Evolutionary conservation across 345 rosid species (phyloP).

Genomic region (Eucalyptus marginata): DNA sequence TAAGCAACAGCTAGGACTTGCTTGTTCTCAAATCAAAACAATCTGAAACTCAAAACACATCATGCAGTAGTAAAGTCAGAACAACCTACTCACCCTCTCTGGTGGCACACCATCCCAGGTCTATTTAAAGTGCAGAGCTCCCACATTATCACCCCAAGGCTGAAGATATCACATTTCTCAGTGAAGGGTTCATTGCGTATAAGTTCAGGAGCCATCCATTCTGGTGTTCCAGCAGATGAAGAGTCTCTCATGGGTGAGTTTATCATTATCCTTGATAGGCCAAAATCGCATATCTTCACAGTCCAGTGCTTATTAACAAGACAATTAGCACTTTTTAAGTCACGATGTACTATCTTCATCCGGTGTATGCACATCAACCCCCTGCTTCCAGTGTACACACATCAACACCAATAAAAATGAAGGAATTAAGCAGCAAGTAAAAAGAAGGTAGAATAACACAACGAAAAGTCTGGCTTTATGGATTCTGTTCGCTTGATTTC

Average conservation of each 20-base stretch:
- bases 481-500: neutral
- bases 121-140: constrained; percentile 82
- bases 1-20: neutral
- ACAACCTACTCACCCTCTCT: constrained; percentile 44
- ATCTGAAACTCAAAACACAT: neutral
- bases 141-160: constrained; percentile 98
- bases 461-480: neutral
- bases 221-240: constrained; percentile 95
- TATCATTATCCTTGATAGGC: constrained; percentile 83
- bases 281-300: constrained; percentile 97
- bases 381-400: constrained; percentile 19
- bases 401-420: neutral
- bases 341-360: constrained; percentile 93
- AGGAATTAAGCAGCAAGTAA: neutral
- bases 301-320: constrained; percentile 83
- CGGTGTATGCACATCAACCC: constrained; percentile 99
- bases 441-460: neutral
- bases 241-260: constrained; percentile 59
- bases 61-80: neutral
- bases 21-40: neutral
- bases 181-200: constrained; percentile 84
- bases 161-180: constrained; percentile 96
- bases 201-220: constrained; percentile 99
- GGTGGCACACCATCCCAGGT: constrained; percentile 97
- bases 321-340: constrained; percentile 82